phyloP scores from a whole-genome alignment of 192 early-diverging fungal genomes.

The Gigaspora rosea region DNA sequence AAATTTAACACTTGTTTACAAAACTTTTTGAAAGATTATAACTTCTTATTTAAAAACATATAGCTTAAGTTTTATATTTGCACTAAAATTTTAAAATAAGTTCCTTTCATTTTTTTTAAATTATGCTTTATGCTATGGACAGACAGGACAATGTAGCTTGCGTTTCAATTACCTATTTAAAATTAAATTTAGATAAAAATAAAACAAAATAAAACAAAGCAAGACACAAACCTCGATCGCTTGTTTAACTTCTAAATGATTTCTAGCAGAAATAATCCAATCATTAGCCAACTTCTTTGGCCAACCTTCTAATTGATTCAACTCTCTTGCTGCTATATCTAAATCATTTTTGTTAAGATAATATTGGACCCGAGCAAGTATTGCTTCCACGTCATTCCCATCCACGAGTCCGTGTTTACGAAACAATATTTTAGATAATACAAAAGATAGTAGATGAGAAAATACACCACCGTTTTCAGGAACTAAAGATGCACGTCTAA shows the following conservation, averaged over 20 bases:
- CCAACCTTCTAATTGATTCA: slow-evolving; percentile 95
- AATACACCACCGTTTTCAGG: slow-evolving; percentile 86
- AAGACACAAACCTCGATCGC: slow-evolving; percentile 69
- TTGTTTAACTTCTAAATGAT: slow-evolving; percentile 86
- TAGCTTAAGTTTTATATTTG: too few species aligned
- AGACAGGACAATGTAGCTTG: slow-evolving; percentile 49
- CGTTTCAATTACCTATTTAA: slow-evolving; percentile 44
- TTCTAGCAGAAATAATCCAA: slow-evolving; percentile 82
- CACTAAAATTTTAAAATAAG: too few species aligned
- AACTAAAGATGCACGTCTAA: slow-evolving; percentile 80
- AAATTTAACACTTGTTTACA: too few species aligned
- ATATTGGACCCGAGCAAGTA: slow-evolving; percentile 75
- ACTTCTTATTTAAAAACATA: too few species aligned
- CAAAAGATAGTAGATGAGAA: slow-evolving; percentile 71
- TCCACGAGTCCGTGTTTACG: slow-evolving; percentile 82
- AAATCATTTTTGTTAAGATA: slow-evolving; percentile 78
- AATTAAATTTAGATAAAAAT: not conserved
- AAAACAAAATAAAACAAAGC: not conserved
- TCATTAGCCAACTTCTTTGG: slow-evolving; percentile 80
- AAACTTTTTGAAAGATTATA: too few species aligned
- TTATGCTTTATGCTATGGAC: slow-evolving; percentile 46
- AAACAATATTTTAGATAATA: slow-evolving; percentile 78
- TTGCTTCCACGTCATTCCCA: slow-evolving; percentile 84
- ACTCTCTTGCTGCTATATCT: slow-evolving; percentile 83
- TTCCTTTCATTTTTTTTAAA: too few species aligned